Evolutionary conservation across 805 yeast genomes (phyloP).

Genomic region (Ogataea paradorogensis): DNA sequence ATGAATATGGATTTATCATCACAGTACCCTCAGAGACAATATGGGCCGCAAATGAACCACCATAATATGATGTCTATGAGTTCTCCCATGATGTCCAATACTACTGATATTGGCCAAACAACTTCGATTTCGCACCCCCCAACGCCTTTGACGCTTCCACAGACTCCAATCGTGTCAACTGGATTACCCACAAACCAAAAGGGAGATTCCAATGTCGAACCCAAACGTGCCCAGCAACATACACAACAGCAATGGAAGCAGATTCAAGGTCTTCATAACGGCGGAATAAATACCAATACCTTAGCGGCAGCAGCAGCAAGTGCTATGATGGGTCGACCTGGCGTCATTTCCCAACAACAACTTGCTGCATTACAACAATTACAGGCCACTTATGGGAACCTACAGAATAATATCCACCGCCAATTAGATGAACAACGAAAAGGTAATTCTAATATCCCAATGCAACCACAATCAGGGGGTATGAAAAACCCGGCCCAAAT

Average conservation of each 20-base stretch:
- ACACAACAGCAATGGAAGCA: slow-evolving; percentile 22
- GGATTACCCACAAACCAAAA: not conserved
- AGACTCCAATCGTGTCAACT: slow-evolving; percentile 12
- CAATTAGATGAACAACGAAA: slow-evolving; percentile 23
- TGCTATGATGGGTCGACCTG: slow-evolving; percentile 27
- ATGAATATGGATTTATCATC: slow-evolving; percentile 10
- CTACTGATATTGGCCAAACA: not conserved
- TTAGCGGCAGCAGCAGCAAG: slow-evolving; percentile 28
- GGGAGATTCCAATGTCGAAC: slow-evolving; percentile 1
- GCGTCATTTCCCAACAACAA: slow-evolving; percentile 26
- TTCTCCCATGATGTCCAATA: slow-evolving; percentile 9
- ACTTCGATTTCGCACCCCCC: slow-evolving; percentile 14
- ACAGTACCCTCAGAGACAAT: slow-evolving; percentile 11
- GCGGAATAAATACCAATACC: slow-evolving; percentile 14
- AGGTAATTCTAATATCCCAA: not conserved
- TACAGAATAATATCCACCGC: slow-evolving; percentile 24
- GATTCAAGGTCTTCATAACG: slow-evolving; percentile 19
- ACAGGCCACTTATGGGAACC: slow-evolving; percentile 31
- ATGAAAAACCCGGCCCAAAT: not conserved
- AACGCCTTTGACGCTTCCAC: slow-evolving; percentile 23
- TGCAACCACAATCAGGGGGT: not conserved
- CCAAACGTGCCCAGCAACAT: slow-evolving; percentile 4
- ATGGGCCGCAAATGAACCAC: slow-evolving; percentile 12
- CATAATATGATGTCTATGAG: slow-evolving; percentile 12
- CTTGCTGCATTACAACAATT: slow-evolving; percentile 27